Evolutionary conservation across 768 basidiomycete genomes (phyloP).

Genomic region (Goffeauzyma gilvescens): DNA sequence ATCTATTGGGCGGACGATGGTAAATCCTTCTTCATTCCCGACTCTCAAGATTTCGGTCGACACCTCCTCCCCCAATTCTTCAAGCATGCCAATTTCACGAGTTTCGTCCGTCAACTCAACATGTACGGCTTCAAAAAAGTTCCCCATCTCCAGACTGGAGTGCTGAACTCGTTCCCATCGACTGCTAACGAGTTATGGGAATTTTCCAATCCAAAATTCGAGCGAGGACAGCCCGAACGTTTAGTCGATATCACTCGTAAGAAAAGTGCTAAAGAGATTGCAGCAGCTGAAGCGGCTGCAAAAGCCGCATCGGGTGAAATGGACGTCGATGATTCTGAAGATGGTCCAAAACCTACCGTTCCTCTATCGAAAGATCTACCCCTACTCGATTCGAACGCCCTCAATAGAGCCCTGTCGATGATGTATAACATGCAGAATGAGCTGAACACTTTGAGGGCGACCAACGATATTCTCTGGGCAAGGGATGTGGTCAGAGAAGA

Average conservation of each 20-base stretch:
- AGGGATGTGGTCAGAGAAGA: constrained; percentile 62
- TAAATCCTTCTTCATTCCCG: constrained; percentile 86
- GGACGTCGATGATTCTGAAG: constrained; percentile 1
- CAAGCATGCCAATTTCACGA: constrained; percentile 34
- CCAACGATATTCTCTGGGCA: constrained; percentile 81
- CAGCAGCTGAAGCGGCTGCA: constrained; percentile 7
- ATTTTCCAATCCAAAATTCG: constrained; percentile 78
- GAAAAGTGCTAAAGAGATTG: constrained; percentile 34
- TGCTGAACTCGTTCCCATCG: constrained; percentile 41
- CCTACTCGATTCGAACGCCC: constrained; percentile 12
- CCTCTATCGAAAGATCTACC: constrained; percentile 10
- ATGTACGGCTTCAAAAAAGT: constrained; percentile 41
- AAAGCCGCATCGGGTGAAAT: neutral
- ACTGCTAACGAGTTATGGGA: constrained; percentile 38
- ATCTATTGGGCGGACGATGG: constrained; percentile 84
- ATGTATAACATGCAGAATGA: constrained; percentile 50
- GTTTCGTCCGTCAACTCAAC: constrained; percentile 32
- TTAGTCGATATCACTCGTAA: constrained; percentile 76
- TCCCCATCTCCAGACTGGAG: constrained; percentile 86
- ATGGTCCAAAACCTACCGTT: neutral
- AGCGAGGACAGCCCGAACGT: constrained; percentile 69
- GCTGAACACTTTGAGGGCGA: constrained; percentile 68
- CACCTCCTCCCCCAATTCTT: constrained; percentile 39
- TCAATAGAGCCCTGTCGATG: constrained; percentile 8
- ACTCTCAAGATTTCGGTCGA: constrained; percentile 72